phyloP scores from a whole-genome alignment of 768 basidiomycete genomes.

The Sporobolomyces pararoseus region DNA sequence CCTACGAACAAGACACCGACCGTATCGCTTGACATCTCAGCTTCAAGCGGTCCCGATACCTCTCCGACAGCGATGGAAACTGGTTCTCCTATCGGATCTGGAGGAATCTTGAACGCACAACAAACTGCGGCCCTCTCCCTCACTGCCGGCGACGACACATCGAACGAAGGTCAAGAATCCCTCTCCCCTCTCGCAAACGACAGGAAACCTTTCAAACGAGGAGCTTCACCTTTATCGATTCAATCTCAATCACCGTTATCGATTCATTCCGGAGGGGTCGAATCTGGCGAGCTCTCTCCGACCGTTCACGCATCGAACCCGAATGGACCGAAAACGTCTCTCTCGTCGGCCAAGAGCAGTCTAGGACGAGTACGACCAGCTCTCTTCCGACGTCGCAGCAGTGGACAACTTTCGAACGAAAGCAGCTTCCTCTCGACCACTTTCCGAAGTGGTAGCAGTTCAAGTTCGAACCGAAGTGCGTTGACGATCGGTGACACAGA shows the following conservation, averaged over 20 bases:
- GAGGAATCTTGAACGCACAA: slow-evolving; percentile 9
- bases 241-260: neutral
- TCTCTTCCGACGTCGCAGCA: slow-evolving; percentile 32
- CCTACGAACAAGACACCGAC: neutral
- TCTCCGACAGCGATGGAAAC: slow-evolving; percentile 24
- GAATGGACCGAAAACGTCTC: too few species aligned
- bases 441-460: slow-evolving; percentile 27
- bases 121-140: slow-evolving; percentile 9
- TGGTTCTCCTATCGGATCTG: slow-evolving; percentile 30
- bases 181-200: slow-evolving; percentile 19
- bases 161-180: slow-evolving; percentile 1
- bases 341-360: neutral
- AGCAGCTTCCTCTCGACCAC: slow-evolving; percentile 10
- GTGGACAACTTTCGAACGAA: slow-evolving; percentile 34
- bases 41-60: neutral
- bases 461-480: slow-evolving; percentile 22
- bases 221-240: slow-evolving; percentile 18
- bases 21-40: neutral
- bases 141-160: neutral
- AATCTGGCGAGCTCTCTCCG: slow-evolving; percentile 29
- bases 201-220: slow-evolving; percentile 4
- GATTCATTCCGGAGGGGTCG: neutral
- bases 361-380: slow-evolving; percentile 19
- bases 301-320: slow-evolving; percentile 28
- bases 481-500: slow-evolving; percentile 37